Evolutionary conservation across 1,284 basidiomycete species (phyloP), one percentile per base, ranked within the genome.

Genomic region (Irpex sp.): DNA sequence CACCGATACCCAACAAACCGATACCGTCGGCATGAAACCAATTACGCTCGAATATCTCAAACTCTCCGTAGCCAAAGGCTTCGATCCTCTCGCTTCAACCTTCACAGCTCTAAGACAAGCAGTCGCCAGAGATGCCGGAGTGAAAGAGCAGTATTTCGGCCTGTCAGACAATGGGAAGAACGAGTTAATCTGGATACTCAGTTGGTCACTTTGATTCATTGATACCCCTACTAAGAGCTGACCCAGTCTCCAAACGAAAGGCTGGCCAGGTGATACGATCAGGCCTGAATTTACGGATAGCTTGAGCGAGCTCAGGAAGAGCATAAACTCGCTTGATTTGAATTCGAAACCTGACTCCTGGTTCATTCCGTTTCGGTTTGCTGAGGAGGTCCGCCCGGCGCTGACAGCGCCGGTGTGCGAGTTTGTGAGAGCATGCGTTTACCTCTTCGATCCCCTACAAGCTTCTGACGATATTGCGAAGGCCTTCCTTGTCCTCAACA

Each of bases 81-180:
- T 70, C 47, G 52, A 48, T n/a, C 59, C 66, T n/a, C 47, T 26
- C 11, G 68, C 68, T 7, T 36, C 68, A 13, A 48, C 19, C 17
- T 70, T 69, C 57, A 17, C 61, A 5, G 17, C 57, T n/a, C 57
- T 69, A 7, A 66, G 68, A 34, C 34, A 61, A 5, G 59, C 58
- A 38, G 68, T 63, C 6, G 56, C 34, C 15, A 38, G 44, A 54
- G n/a, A 37, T 34, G 52, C 13, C 15, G 68, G 68, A 19, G 68
- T 60, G 4, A 67, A 63, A 52, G 68, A 69, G 60, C 68, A 69
- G 56, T 70, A 68, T 48, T 70, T 67, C 21, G 68, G 68, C 34
- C 54, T 62, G 6, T 51, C 37, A 57, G 65, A 49, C 4, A 61
- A 67, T 26, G 26, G 47, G 26, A 26, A 59, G 26, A 49, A 66